Percentiles rank a stretch among this genome's conserved stretches.
Evolutionary conservation across 345 rosid genomes (phyloP).

Genomic region (Eutrema japonicum): DNA sequence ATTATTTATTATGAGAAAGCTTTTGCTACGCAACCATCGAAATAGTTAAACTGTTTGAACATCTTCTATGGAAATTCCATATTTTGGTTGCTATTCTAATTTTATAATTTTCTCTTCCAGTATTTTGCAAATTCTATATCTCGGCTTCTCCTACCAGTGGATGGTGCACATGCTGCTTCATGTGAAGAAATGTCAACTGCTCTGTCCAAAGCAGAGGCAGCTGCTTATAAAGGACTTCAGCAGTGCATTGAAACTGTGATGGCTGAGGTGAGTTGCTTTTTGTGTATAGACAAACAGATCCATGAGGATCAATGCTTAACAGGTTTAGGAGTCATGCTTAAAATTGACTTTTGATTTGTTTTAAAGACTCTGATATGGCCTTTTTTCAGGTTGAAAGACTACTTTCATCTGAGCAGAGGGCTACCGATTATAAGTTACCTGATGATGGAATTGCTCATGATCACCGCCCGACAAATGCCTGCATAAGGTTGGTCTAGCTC

Average conservation of each 20-base stretch:
- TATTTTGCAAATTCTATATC: conserved; percentile 96
- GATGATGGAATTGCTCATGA: conserved; percentile 95
- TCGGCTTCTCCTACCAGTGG: conserved; percentile 94
- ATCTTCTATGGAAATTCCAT: conserved; percentile 9
- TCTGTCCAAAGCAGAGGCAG: conserved; percentile 96
- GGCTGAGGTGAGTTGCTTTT: conserved; percentile 81
- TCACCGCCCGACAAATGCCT: conserved; percentile 97
- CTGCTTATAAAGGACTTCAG: conserved; percentile 99
- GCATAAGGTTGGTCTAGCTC: conserved; percentile 69
- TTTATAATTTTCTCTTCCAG: conserved; percentile 49
- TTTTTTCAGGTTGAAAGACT: conserved; percentile 78
- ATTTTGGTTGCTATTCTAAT: conserved; percentile 5
- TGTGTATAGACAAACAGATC: conserved; percentile 22
- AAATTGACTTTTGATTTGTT: conserved; percentile 1
- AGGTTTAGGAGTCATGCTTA: conserved; percentile 14
- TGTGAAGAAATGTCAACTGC: conserved; percentile 99
- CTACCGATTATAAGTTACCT: conserved; percentile 89
- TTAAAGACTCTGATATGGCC: conserved; percentile 20
- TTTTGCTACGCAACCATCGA: conserved; percentile 20
- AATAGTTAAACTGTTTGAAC: conserved; percentile 12
- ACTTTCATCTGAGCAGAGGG: conserved; percentile 91
- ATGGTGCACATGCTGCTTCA: conserved; percentile 97
- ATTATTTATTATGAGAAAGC: conserved; percentile 28
- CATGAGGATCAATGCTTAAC: conserved; percentile 6
- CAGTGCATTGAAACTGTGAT: conserved; percentile 99